Evolutionary conservation across 768 basidiomycete genomes (phyloP), one percentile per base, ranked within the genome.

Genomic region (Suillus placidus): DNA sequence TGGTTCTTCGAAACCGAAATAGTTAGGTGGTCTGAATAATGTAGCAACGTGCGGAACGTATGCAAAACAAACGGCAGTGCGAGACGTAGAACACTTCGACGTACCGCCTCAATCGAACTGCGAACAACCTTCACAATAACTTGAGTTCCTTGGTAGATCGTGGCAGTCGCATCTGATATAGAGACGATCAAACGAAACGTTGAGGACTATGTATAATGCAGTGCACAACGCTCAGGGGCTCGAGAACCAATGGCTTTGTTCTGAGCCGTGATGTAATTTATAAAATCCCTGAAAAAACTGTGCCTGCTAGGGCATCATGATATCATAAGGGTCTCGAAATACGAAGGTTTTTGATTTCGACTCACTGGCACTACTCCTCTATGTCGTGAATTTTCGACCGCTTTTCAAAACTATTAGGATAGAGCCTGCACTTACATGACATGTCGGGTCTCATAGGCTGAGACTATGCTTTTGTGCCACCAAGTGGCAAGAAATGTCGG

Each of bases 191-290:
- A 30, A 18, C 14, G 26, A 30, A 52, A 30, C 51, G 51, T 52
- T 18, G 51, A 16, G 14, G 54, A 34, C 54, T 55, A 55, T 55
- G 32, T 55, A 55, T 55, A 55, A 55, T 12, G 32, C 54, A 55
- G 51, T 52, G 30, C 16, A 52, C 30, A 8, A 52, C 1, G 30
- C 54, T 35, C 20, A 55, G 54, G 54, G 54, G 54, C 54, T 55
- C 32, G 34, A 7, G 54, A 35, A 55, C 54, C 34, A 54, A 4
- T 52, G 51, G 16, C 51, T 32, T 9, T 30, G 30, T 30, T 52
- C 51, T 52, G 51, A 30, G 32, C 32, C 18, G 16, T 18, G 16
- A 10, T 32, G 32, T 34, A 26, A 52, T 52, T 52, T 30, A 9
- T 16, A 7, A 3, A 4, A 13, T 4, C 49, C 26, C 14, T 14